A percentile compares a stretch with the other conserved stretches of the same genome.
Evolutionary conservation across 345 rosid species (phyloP).

Genomic region (Salix purpurea): DNA sequence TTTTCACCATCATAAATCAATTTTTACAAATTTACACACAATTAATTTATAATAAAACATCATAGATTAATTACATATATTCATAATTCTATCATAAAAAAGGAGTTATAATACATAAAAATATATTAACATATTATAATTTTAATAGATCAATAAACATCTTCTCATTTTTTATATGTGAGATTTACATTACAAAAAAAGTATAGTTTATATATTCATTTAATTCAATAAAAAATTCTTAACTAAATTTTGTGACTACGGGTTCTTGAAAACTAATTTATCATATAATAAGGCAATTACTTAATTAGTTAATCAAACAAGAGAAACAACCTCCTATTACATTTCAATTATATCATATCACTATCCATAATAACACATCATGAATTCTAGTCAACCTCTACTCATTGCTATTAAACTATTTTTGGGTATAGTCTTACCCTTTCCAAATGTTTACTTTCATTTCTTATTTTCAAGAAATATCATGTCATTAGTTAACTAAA

Average conservation of each 20-base stretch:
- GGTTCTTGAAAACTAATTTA: too few species aligned
- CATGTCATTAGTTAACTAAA: background rate
- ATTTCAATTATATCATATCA: background rate
- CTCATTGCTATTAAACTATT: background rate
- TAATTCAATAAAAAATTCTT: too few species aligned
- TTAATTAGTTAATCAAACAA: too few species aligned
- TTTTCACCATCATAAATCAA: background rate
- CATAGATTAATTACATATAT: background rate
- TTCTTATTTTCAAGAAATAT: too few species aligned
- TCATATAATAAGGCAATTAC: too few species aligned
- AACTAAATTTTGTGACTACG: too few species aligned
- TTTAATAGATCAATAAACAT: too few species aligned
- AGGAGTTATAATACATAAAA: too few species aligned
- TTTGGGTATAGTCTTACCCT: background rate
- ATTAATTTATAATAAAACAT: too few species aligned
- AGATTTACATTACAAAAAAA: background rate
- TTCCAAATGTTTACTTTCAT: background rate
- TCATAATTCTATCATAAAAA: too few species aligned
- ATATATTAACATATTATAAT: background rate
- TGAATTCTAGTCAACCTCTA: background rate
- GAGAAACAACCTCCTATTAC: too few species aligned
- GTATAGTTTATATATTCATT: background rate
- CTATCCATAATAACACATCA: background rate
- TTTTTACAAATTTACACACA: too few species aligned
- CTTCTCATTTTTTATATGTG: background rate